Conservation (phyloP, 2,329 filamentous ascomycete genomes). For the Plectosphaerella plurivora region DNA sequence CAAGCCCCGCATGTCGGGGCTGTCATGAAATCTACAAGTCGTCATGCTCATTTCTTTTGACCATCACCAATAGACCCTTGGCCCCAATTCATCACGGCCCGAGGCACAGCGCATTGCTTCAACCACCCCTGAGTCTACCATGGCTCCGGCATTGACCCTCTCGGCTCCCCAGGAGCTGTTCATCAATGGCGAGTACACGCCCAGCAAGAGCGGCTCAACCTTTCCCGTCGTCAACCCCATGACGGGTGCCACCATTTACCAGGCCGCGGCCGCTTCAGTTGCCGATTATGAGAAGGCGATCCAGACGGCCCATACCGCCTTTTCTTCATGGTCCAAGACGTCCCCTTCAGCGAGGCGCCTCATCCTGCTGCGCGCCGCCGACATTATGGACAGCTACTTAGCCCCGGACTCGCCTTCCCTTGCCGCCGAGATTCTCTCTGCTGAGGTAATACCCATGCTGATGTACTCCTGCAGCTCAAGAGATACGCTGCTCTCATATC, state of each 20-base stretch:
- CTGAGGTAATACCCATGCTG: conserved; percentile 15
- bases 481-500: too few species aligned
- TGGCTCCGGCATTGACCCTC: not conserved
- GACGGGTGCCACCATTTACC: conserved; percentile 42
- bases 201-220: conserved; percentile 14
- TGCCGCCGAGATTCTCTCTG: conserved; percentile 15
- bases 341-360: conserved; percentile 52
- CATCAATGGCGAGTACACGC: conserved; percentile 17
- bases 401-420: conserved; percentile 21
- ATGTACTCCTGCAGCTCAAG: too few species aligned
- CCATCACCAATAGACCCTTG: too few species aligned
- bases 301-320: conserved; percentile 48
- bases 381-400: conserved; percentile 49
- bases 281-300: conserved; percentile 46
- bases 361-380: conserved; percentile 59
- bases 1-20: too few species aligned
- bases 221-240: conserved; percentile 23
- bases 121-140: too few species aligned
- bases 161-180: conserved; percentile 9
- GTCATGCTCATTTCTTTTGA: too few species aligned
- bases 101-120: too few species aligned
- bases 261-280: conserved; percentile 50
- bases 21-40: too few species aligned
- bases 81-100: too few species aligned
- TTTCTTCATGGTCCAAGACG: conserved; percentile 56